phyloP scores from a whole-genome alignment of 768 basidiomycete species.

The Clathrus columnatus region DNA sequence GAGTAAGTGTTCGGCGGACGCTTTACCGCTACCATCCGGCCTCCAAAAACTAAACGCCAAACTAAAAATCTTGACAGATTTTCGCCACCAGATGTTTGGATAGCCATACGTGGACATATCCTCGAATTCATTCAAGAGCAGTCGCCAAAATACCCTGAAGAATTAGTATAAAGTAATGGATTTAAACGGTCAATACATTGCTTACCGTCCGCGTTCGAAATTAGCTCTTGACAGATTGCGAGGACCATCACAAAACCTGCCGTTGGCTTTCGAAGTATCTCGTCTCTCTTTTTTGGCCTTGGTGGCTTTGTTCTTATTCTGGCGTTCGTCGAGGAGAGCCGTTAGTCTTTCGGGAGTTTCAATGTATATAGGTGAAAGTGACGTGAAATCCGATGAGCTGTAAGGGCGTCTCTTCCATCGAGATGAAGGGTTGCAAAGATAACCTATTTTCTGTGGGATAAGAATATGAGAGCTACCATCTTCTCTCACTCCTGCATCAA shows the following conservation, averaged over 20 bases:
- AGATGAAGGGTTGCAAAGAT: not conserved
- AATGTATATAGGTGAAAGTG: constrained; percentile 4
- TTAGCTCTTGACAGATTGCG: not conserved
- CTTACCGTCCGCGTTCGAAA: constrained; percentile 7
- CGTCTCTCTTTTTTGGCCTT: constrained; percentile 3
- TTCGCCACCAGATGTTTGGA: not conserved
- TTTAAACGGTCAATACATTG: not conserved
- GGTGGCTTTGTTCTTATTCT: not conserved
- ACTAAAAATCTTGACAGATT: not conserved
- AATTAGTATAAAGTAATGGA: not conserved
- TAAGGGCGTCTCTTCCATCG: not conserved
- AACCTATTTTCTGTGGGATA: not conserved
- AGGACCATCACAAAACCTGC: not conserved
- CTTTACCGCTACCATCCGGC: not conserved
- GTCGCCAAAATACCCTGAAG: not conserved
- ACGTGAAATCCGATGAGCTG: not conserved
- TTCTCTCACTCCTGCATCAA: not conserved
- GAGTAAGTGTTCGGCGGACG: not conserved
- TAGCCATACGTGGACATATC: not conserved
- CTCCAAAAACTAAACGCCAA: constrained; percentile 5
- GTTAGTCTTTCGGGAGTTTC: not conserved
- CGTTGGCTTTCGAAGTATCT: constrained; percentile 5
- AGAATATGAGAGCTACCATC: constrained; percentile 3
- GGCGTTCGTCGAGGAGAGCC: not conserved
- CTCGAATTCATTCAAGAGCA: not conserved